Percentiles rank a stretch among this genome's conserved stretches.
These are phyloP conservation scores for Trebouxia gelatinosa DNA, from an alignment of 163 green algal species.

Conservation along the genomic window DNA sequence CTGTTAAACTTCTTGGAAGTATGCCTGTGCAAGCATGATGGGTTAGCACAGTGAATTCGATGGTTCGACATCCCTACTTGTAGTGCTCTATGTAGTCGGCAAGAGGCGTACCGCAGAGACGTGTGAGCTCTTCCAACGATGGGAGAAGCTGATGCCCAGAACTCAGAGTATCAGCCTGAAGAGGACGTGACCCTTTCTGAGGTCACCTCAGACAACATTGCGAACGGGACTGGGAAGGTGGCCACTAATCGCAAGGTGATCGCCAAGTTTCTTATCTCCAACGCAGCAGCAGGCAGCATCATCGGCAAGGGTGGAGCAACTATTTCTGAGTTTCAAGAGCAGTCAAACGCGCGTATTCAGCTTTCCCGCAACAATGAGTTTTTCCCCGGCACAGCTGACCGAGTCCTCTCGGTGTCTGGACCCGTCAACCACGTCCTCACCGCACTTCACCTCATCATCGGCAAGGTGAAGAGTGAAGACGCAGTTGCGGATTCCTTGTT, in stretches of 20 bases:
- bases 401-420: conserved; percentile 71
- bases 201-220: background rate
- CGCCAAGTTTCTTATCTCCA: conserved; percentile 70
- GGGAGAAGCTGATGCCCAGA: conserved; percentile 18
- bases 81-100: background rate
- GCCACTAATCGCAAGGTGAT: conserved; percentile 38
- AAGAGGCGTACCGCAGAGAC: background rate
- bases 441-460: conserved; percentile 73
- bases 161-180: background rate
- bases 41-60: conserved; percentile 3
- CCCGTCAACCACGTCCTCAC: conserved; percentile 66
- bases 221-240: conserved; percentile 2
- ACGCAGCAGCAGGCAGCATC: conserved; percentile 68
- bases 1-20: too few species aligned
- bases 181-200: background rate
- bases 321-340: conserved; percentile 69
- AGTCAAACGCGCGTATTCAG: conserved; percentile 70
- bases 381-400: conserved; percentile 79
- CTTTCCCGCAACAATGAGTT: conserved; percentile 73
- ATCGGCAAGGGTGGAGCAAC: conserved; percentile 76
- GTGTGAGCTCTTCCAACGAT: background rate
- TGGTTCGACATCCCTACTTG: background rate
- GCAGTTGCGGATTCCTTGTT: conserved; percentile 32
- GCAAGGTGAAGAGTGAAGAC: conserved; percentile 60
- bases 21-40: conserved; percentile 10